phyloP scores from a whole-genome alignment of 805 yeast species.

The Myxozyma mucilagina region DNA sequence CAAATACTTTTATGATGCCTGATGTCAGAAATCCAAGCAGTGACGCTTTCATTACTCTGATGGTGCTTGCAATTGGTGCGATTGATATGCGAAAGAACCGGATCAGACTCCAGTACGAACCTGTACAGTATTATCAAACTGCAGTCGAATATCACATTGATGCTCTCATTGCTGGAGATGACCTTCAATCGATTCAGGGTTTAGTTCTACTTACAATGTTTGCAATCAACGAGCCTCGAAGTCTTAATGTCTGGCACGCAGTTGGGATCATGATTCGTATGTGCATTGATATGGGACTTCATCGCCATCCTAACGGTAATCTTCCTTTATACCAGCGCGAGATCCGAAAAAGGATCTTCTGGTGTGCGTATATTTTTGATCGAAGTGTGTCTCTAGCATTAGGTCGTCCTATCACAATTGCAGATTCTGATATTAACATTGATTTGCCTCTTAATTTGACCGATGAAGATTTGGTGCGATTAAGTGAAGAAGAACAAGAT shows the following conservation, averaged over 20 bases:
- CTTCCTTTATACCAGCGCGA: constrained; percentile 72
- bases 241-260: constrained; percentile 21
- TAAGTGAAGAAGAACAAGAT: constrained; percentile 10
- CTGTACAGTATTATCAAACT: constrained; percentile 17
- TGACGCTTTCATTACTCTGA: constrained; percentile 19
- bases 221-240: constrained; percentile 17
- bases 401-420: constrained; percentile 83
- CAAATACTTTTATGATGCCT: not conserved
- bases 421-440: constrained; percentile 71
- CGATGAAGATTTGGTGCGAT: constrained; percentile 9
- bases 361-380: constrained; percentile 80
- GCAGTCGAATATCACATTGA: constrained; percentile 17
- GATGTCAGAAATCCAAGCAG: constrained; percentile 12
- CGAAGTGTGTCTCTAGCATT: constrained; percentile 77
- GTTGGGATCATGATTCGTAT: constrained; percentile 19
- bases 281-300: constrained; percentile 23
- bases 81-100: constrained; percentile 11
- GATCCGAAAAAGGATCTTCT: constrained; percentile 75
- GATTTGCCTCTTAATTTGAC: constrained; percentile 69
- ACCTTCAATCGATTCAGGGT: constrained; percentile 17
- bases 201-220: constrained; percentile 14
- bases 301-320: constrained; percentile 8
- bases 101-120: not conserved
- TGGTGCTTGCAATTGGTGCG: constrained; percentile 25
- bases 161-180: constrained; percentile 14